A percentile compares a stretch with the other conserved stretches of the same genome.
Evolutionary conservation across 768 basidiomycete genomes (phyloP).

Genomic region (Phanerochaete sordida): DNA sequence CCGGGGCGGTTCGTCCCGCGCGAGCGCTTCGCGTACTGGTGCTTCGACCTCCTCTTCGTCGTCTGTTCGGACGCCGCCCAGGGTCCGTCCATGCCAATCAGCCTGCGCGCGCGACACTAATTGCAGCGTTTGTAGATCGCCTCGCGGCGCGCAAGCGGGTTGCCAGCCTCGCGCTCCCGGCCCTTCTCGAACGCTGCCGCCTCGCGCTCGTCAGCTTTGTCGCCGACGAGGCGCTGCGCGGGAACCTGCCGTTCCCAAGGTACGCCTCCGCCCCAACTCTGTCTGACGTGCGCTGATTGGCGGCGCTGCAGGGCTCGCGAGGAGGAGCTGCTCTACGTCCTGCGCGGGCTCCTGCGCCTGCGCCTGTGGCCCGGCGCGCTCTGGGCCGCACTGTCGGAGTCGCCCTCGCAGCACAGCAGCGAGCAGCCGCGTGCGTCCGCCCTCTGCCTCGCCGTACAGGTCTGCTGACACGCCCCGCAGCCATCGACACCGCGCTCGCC

Average conservation of each 20-base stretch:
- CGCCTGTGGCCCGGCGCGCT: slow-evolving; percentile 73
- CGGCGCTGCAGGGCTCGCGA: slow-evolving; percentile 63
- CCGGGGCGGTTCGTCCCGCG: slow-evolving; percentile 55
- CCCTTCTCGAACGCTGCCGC: slow-evolving; percentile 75
- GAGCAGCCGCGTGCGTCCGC: slow-evolving; percentile 54
- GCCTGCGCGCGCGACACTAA: background rate
- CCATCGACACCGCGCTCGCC: slow-evolving; percentile 40
- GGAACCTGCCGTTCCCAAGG: slow-evolving; percentile 86
- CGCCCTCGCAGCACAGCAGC: slow-evolving; percentile 51
- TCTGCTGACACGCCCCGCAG: slow-evolving; percentile 19
- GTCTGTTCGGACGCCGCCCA: slow-evolving; percentile 66
- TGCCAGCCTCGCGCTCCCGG: slow-evolving; percentile 68
- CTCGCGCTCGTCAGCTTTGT: slow-evolving; percentile 67
- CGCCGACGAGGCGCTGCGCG: slow-evolving; percentile 83
- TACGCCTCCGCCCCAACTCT: slow-evolving; percentile 24
- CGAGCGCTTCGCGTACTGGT: slow-evolving; percentile 92
- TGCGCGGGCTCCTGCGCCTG: slow-evolving; percentile 71
- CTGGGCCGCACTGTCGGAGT: slow-evolving; percentile 71
- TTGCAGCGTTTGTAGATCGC: slow-evolving; percentile 42
- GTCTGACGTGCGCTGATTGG: background rate
- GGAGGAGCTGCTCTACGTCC: slow-evolving; percentile 83
- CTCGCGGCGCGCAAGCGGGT: slow-evolving; percentile 60
- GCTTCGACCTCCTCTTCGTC: slow-evolving; percentile 81
- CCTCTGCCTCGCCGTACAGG: background rate
- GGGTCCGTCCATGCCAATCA: slow-evolving; percentile 36